These are phyloP conservation scores for Kuraishia floccosa DNA, from an alignment of 805 yeast genomes.

Conservation along the genomic window DNA sequence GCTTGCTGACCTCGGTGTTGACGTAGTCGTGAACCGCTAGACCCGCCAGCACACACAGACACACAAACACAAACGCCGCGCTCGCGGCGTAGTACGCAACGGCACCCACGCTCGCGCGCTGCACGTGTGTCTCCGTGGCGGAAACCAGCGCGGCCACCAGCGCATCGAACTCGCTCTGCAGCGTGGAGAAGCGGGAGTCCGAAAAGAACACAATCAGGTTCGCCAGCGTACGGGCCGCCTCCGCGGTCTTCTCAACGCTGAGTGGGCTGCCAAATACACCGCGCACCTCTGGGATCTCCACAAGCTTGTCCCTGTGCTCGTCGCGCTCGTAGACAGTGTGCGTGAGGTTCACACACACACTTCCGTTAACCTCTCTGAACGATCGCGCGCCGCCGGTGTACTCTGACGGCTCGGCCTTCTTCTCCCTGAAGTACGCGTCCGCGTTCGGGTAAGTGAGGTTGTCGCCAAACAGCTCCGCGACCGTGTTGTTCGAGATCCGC, in stretches of 20 bases:
- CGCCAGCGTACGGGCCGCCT: background rate
- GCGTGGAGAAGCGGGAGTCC: background rate
- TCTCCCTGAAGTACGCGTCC: no score
- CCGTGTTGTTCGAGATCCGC: no score
- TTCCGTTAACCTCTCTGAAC: no score
- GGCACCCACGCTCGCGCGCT: background rate
- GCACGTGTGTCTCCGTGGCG: background rate
- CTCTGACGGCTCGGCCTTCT: no score
- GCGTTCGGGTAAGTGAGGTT: no score
- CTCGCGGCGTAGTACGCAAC: background rate
- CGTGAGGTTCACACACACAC: background rate
- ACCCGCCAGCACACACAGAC: no score
- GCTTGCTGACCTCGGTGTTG: no score
- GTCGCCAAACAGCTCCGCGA: no score
- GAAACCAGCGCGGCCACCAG: background rate
- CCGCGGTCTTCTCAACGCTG: background rate
- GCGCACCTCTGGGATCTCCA: background rate
- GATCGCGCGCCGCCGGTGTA: no score
- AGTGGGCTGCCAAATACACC: background rate
- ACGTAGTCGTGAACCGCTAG: no score
- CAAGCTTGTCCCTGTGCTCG: background rate
- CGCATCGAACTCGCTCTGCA: background rate
- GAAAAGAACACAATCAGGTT: constrained; percentile 1
- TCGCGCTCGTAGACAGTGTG: background rate
- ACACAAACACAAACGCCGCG: no score